These are phyloP conservation scores for Clonostachys rhizophaga DNA, from an alignment of 2,329 filamentous ascomycete genomes.

Conservation along the genomic window DNA sequence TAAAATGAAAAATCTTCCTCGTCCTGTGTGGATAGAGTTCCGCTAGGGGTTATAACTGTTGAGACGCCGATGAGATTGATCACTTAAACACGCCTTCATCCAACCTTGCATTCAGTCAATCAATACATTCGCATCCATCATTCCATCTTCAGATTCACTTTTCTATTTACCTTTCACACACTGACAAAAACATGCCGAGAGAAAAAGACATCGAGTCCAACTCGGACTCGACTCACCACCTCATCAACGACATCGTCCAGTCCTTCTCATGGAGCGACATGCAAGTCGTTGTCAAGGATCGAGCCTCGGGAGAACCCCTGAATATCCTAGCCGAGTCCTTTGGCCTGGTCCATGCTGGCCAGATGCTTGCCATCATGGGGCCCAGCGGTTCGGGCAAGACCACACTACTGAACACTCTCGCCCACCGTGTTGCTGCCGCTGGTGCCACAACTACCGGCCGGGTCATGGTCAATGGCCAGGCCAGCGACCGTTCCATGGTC, in stretches of 20 bases:
- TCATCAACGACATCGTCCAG: conserved; percentile 58
- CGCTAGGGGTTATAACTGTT: too few species aligned
- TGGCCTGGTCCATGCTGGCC: conserved; percentile 38
- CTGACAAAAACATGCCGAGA: too few species aligned
- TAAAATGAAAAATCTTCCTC: too few species aligned
- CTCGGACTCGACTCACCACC: conserved; percentile 21
- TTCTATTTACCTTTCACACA: too few species aligned
- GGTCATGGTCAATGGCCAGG: conserved; percentile 56
- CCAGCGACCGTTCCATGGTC: conserved; percentile 48
- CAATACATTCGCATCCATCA: too few species aligned
- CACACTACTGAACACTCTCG: conserved; percentile 76
- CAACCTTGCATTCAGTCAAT: too few species aligned
- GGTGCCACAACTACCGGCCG: conserved; percentile 39
- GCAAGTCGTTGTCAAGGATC: conserved; percentile 66
- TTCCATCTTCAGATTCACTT: too few species aligned
- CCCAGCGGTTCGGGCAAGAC: conserved; percentile 74
- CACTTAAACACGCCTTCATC: too few species aligned
- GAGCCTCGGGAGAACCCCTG: conserved; percentile 21
- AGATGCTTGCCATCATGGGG: conserved; percentile 78
- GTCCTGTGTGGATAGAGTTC: too few species aligned
- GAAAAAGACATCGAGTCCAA: conserved; percentile 16
- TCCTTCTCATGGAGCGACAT: conserved; percentile 62
- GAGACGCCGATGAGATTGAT: too few species aligned
- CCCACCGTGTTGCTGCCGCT: conserved; percentile 48
- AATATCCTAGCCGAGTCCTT: conserved; percentile 7